Percentiles rank a stretch among this genome's conserved stretches.
phyloP scores from a whole-genome alignment of 1,284 basidiomycete species.

The Xerocomus amazonicus region DNA sequence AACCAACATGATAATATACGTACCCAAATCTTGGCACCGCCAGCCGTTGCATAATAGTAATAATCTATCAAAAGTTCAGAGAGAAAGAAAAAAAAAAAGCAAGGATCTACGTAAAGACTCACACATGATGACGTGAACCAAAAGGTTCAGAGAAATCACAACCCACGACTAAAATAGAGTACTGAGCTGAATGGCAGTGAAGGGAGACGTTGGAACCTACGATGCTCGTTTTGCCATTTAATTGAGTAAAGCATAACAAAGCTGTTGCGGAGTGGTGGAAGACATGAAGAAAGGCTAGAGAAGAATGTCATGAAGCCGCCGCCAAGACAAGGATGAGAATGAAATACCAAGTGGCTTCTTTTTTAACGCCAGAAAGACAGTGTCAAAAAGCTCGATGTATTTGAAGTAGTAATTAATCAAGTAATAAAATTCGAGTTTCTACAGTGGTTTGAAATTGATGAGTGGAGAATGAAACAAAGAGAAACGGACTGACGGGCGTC shows the following conservation, averaged over 20 bases:
- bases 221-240: slow-evolving; percentile 89
- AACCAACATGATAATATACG: slow-evolving; percentile 22
- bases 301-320: not conserved
- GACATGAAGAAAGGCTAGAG: slow-evolving; percentile 89
- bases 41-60: slow-evolving; percentile 96
- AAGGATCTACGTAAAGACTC: slow-evolving; percentile 33
- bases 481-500: slow-evolving; percentile 67
- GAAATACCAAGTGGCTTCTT: slow-evolving; percentile 90
- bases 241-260: slow-evolving; percentile 89
- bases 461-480: slow-evolving; percentile 1
- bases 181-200: slow-evolving; percentile 6
- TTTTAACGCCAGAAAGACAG: slow-evolving; percentile 96
- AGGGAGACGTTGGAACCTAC: slow-evolving; percentile 43
- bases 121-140: slow-evolving; percentile 99
- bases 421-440: slow-evolving; percentile 91
- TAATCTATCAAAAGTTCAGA: slow-evolving; percentile 60
- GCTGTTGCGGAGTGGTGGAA: slow-evolving; percentile 99
- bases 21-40: slow-evolving; percentile 94
- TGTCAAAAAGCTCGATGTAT: slow-evolving; percentile 92
- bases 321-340: not conserved
- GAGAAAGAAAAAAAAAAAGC: not conserved
- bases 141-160: slow-evolving; percentile 89
- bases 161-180: slow-evolving; percentile 81
- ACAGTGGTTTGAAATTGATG: slow-evolving; percentile 7
- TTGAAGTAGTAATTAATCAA: slow-evolving; percentile 99